phyloP scores from a whole-genome alignment of 805 yeast species.

The Kodamaea leandrae region DNA sequence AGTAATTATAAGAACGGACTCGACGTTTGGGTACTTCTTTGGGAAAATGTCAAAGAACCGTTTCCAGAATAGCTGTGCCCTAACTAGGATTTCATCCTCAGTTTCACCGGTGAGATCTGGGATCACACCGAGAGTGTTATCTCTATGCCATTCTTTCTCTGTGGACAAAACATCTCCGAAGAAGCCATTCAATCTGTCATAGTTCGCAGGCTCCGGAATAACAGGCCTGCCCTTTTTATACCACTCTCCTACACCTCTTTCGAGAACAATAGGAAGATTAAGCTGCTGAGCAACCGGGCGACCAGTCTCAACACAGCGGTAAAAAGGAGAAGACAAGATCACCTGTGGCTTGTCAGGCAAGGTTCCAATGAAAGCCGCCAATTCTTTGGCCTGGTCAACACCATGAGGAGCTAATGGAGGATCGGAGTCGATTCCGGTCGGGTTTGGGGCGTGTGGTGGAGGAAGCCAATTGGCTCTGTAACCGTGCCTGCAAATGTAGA shows the following conservation, averaged over 20 bases:
- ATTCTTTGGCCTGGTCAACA: conserved; percentile 77
- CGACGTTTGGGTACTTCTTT: conserved; percentile 53
- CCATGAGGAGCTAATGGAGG: conserved; percentile 89
- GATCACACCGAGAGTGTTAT: conserved; percentile 53
- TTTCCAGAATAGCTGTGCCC: conserved; percentile 57
- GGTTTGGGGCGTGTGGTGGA: conserved; percentile 72
- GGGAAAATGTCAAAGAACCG: conserved; percentile 59
- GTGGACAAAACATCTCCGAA: conserved; percentile 44
- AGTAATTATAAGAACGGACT: conserved; percentile 68
- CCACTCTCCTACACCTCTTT: conserved; percentile 92
- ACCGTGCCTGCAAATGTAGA: conserved; percentile 83
- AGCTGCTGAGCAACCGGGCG: conserved; percentile 63
- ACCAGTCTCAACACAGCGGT: conserved; percentile 83
- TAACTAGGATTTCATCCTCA: conserved; percentile 60
- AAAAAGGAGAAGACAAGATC: conserved; percentile 80
- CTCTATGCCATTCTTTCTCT: conserved; percentile 36
- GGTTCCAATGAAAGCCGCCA: conserved; percentile 54
- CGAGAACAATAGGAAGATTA: conserved; percentile 60
- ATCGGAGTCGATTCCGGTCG: conserved; percentile 89
- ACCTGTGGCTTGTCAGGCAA: conserved; percentile 64
- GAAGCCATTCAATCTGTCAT: conserved; percentile 45
- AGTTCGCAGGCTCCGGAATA: conserved; percentile 68
- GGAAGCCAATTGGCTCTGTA: conserved; percentile 81
- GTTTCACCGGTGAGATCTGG: conserved; percentile 76
- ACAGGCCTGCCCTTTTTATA: conserved; percentile 65